Evolutionary conservation across 768 basidiomycete genomes (phyloP), one percentile per base, ranked within the genome.

Genomic region (Psilocybe cubensis): DNA sequence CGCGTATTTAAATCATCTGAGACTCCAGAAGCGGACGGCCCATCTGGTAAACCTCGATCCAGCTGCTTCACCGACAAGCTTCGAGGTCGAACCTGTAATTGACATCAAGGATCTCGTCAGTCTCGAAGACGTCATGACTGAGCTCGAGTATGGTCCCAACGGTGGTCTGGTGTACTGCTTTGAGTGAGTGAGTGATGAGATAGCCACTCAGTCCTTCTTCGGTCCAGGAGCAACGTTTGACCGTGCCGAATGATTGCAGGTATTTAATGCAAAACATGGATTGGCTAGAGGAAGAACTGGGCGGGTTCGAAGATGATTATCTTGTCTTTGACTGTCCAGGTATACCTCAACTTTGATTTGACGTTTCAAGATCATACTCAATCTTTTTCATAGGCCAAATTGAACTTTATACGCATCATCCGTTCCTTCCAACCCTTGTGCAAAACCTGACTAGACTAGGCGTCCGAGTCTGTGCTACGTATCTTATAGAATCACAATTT

Each of bases 31-130:
- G 60, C 84, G 97, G 7, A 85, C 87, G 0, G 92, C 85, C 0
- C 96, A 98, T 77, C 87, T 98, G 49, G 92, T 98, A 71, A 99
- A 98, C 74, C 87, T 98, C 59, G 97, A 98, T 73, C 97, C 97
- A 5, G 97, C 97, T 0, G 97, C 97, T 3, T 80, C 85, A 28
- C 77, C 87, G 2, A 83, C 89, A 40, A 89, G 91, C 59, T 97
- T 97, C 71, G 95, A 98, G 72, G 89, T 94, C 69, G 88, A 90
- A 58, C 97, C 97, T 1, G 83, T 83, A 12, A 91, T 99, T 60
- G 96, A 99, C 76, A 98, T 99, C 73, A 85, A 87, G 56, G 92
- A 98, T 66, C 81, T 99, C 49, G 86, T 99, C 66, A 91, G 88
- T 56, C 75, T 99, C 50, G 86, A 97, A 58, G 97, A 99, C 75